Evolutionary conservation across 371 early-diverging fungal species (phyloP).

Genomic region (Mucor lusitanicus): DNA sequence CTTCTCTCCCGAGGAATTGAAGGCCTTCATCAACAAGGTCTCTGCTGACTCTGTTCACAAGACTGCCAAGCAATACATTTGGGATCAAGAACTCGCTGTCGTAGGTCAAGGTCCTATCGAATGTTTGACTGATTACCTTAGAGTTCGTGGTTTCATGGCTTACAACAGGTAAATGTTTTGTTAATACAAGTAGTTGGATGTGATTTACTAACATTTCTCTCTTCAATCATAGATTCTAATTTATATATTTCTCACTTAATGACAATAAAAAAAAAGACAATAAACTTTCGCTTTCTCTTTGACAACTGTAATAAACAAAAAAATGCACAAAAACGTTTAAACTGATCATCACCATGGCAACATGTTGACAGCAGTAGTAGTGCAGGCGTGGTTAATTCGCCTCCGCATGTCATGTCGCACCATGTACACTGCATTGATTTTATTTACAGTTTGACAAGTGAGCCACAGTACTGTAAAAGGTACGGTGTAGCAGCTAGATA

Average conservation of each 20-base stretch:
- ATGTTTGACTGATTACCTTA: constrained; percentile 86
- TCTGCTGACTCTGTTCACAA: constrained; percentile 76
- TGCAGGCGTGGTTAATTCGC: not conserved
- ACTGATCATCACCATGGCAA: not conserved
- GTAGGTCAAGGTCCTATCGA: constrained; percentile 89
- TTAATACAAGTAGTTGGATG: not conserved
- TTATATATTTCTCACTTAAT: constrained; percentile 3
- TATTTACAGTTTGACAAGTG: not conserved
- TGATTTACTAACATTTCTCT: not conserved
- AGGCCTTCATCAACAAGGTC: constrained; percentile 26
- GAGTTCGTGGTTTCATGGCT: constrained; percentile 82
- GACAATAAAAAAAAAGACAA: constrained; percentile 4
- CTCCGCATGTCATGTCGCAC: not conserved
- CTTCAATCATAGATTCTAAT: constrained; percentile 24
- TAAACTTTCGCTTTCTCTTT: constrained; percentile 3
- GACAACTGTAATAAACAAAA: not conserved
- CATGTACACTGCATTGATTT: not conserved
- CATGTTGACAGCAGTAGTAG: not conserved
- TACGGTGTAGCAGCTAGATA: not conserved
- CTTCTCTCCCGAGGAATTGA: constrained; percentile 48
- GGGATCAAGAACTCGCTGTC: constrained; percentile 90
- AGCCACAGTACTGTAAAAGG: constrained; percentile 11
- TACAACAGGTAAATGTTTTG: constrained; percentile 55
- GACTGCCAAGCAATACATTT: constrained; percentile 76
- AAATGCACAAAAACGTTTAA: not conserved